Evolutionary conservation across 352 stramenopile genomes (phyloP).

Genomic region (Pythium sukuiense): DNA sequence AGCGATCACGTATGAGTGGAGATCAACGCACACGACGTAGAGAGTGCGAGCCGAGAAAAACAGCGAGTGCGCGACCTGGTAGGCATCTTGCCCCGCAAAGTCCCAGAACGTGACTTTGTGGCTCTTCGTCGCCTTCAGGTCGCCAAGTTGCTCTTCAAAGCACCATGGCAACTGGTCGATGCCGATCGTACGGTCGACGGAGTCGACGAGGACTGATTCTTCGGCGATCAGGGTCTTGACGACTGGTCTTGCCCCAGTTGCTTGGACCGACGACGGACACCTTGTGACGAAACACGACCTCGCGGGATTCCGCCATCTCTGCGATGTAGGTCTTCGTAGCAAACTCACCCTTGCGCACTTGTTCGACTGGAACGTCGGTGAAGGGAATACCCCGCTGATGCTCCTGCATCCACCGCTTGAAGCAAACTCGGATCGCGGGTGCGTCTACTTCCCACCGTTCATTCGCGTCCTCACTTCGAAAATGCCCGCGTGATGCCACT

Average conservation of each 20-base stretch:
- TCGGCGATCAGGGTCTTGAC: conserved; percentile 29
- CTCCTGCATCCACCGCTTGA: background rate
- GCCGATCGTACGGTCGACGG: conserved; percentile 30
- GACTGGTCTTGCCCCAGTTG: conserved; percentile 30
- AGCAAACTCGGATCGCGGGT: background rate
- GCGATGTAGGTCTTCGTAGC: background rate
- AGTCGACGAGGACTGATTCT: background rate
- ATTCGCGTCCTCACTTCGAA: too few species aligned
- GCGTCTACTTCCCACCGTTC: background rate
- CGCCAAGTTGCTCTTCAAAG: background rate
- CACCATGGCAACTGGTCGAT: conserved; percentile 28
- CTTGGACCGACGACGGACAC: conserved; percentile 32
- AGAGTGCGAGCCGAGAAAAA: too few species aligned
- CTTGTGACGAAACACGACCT: conserved; percentile 13
- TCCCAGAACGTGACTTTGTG: conserved; percentile 22
- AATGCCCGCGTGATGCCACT: too few species aligned
- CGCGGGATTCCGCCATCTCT: background rate
- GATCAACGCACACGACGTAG: conserved; percentile 19
- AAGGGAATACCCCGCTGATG: background rate
- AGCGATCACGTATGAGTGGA: conserved; percentile 2
- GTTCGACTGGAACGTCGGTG: background rate
- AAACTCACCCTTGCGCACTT: background rate
- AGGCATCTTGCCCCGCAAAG: too few species aligned
- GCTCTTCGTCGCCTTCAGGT: background rate
- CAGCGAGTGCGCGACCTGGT: too few species aligned